These are phyloP conservation scores for Phaseolus coccineus DNA, from an alignment of 331 rosid genomes.

Conservation along the genomic window DNA sequence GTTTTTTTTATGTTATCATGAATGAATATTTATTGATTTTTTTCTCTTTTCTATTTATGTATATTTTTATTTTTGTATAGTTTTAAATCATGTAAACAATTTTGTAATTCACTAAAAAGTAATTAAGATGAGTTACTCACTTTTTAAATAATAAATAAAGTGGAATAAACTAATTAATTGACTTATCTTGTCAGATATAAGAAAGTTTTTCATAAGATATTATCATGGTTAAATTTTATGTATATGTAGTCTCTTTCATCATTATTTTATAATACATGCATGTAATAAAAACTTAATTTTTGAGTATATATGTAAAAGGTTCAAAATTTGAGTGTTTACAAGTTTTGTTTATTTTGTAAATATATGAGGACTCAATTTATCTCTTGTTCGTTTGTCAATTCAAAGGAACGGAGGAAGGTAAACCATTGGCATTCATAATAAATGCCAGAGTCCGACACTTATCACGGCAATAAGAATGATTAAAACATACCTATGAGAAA, in stretches of 20 bases:
- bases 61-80: no score
- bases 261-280: not conserved
- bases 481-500: not conserved
- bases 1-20: no score
- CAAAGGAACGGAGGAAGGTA: not conserved
- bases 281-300: not conserved
- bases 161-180: not conserved
- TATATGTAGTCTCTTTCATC: not conserved
- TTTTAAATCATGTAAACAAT: no score
- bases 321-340: not conserved
- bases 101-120: no score
- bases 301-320: not conserved
- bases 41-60: no score
- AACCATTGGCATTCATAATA: not conserved
- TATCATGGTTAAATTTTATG: not conserved
- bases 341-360: not conserved
- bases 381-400: not conserved
- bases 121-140: no score
- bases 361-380: not conserved
- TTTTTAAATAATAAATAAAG: no score
- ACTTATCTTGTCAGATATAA: not conserved
- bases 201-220: not conserved
- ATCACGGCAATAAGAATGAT: not conserved
- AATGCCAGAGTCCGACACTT: not conserved
- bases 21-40: no score